These are phyloP conservation scores for Schwanniomyces sp. DNA, from an alignment of 805 yeast genomes.

Conservation along the genomic window DNA sequence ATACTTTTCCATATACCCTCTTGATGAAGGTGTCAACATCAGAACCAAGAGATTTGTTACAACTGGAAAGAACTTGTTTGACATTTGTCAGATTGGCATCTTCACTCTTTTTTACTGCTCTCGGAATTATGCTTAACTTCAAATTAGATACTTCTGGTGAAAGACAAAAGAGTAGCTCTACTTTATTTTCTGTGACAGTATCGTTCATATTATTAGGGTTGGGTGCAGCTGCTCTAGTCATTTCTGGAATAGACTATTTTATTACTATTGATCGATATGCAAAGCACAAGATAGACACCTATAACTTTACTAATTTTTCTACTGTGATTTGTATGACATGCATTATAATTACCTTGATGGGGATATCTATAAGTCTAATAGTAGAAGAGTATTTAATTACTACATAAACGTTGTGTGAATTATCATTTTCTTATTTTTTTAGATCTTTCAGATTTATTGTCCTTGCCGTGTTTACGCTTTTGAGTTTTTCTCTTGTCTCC, in stretches of 20 bases:
- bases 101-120: slow-evolving; percentile 45
- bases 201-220: slow-evolving; percentile 37
- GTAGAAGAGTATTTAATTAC: slow-evolving; percentile 14
- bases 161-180: slow-evolving; percentile 3
- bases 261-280: slow-evolving; percentile 46
- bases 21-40: slow-evolving; percentile 27
- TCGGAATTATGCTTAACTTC: slow-evolving; percentile 47
- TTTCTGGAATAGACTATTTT: slow-evolving; percentile 43
- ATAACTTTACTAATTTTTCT: slow-evolving; percentile 28
- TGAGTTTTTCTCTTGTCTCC: slow-evolving; percentile 68
- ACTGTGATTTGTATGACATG: slow-evolving; percentile 32
- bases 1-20: slow-evolving; percentile 16
- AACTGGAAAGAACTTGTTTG: slow-evolving; percentile 53
- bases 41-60: slow-evolving; percentile 56
- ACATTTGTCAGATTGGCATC: slow-evolving; percentile 48
- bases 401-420: slow-evolving; percentile 1
- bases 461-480: slow-evolving; percentile 35
- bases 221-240: slow-evolving; percentile 35
- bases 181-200: slow-evolving; percentile 24
- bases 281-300: slow-evolving; percentile 37
- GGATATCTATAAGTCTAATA: slow-evolving; percentile 30
- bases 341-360: slow-evolving; percentile 35
- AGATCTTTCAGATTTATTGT: slow-evolving; percentile 6
- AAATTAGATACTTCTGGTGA: slow-evolving; percentile 34
- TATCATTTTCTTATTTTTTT: slow-evolving; percentile 8